Evolutionary conservation across 495 filamentous ascomycete genomes (phyloP).

Genomic region (Penicillium cinerascens): DNA sequence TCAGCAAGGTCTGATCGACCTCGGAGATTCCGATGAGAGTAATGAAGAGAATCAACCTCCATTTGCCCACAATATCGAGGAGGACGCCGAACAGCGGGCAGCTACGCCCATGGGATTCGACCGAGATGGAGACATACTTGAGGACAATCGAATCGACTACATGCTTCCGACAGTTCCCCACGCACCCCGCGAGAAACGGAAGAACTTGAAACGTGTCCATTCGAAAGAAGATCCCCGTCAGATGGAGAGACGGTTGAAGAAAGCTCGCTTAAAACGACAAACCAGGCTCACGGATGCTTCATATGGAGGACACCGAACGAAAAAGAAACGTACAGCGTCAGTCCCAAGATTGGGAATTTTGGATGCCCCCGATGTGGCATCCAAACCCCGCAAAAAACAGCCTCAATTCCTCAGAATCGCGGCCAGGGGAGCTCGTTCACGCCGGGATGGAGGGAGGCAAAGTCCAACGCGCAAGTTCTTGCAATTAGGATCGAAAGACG

Average conservation of each 20-base stretch:
- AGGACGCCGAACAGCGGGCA: neutral
- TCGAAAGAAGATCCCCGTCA: slow-evolving; percentile 9
- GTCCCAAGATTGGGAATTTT: slow-evolving; percentile 63
- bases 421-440: slow-evolving; percentile 60
- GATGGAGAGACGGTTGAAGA: slow-evolving; percentile 22
- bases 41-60: slow-evolving; percentile 36
- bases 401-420: slow-evolving; percentile 81
- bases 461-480: slow-evolving; percentile 76
- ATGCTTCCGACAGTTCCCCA: slow-evolving; percentile 45
- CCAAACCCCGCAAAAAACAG: slow-evolving; percentile 24
- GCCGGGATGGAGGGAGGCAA: slow-evolving; percentile 61
- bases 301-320: slow-evolving; percentile 29
- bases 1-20: slow-evolving; percentile 39
- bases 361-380: slow-evolving; percentile 57
- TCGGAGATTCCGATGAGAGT: slow-evolving; percentile 47
- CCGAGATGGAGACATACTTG: slow-evolving; percentile 43
- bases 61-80: neutral
- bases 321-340: slow-evolving; percentile 14
- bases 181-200: slow-evolving; percentile 18
- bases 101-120: slow-evolving; percentile 14
- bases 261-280: slow-evolving; percentile 29
- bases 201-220: slow-evolving; percentile 42
- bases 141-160: slow-evolving; percentile 57
- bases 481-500: slow-evolving; percentile 61
- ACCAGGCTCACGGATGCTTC: slow-evolving; percentile 32